phyloP scores from a whole-genome alignment of 2,329 filamentous ascomycete species.

The Cladosporium sp. region DNA sequence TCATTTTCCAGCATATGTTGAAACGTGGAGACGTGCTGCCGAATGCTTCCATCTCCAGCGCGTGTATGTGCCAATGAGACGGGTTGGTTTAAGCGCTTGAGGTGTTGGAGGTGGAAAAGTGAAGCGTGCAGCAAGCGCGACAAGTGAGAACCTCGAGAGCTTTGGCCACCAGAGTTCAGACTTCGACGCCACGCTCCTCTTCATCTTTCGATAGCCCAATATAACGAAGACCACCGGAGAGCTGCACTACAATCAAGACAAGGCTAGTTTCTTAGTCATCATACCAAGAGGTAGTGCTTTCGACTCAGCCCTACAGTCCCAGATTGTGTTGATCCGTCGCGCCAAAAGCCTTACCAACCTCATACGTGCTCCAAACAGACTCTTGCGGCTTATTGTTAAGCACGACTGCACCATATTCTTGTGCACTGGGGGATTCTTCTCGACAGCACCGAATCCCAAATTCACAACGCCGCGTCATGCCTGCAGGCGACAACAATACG shows the following conservation, averaged over 20 bases:
- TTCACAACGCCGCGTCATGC: neutral
- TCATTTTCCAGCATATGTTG: neutral
- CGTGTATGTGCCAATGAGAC: neutral
- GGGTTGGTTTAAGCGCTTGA: neutral
- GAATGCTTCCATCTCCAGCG: neutral
- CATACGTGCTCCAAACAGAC: no score
- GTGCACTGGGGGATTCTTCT: neutral
- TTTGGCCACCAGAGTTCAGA: neutral
- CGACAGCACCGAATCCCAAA: neutral
- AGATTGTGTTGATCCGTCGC: no score
- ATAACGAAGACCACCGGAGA: neutral
- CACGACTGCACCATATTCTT: no score
- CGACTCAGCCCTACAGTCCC: neutral
- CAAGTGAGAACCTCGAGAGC: neutral
- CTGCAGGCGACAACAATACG: neutral
- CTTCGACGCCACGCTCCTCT: neutral
- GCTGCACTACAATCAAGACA: neutral
- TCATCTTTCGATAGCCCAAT: neutral
- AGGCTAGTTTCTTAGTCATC: neutral
- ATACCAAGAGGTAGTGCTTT: neutral
- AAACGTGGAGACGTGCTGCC: neutral
- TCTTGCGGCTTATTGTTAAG: neutral
- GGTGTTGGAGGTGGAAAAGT: neutral
- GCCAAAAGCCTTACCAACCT: no score
- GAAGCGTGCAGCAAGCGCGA: neutral